These are phyloP conservation scores for Vaccinium myrtillus DNA, from an alignment of 148 eudicot genomes.

Conservation along the genomic window DNA sequence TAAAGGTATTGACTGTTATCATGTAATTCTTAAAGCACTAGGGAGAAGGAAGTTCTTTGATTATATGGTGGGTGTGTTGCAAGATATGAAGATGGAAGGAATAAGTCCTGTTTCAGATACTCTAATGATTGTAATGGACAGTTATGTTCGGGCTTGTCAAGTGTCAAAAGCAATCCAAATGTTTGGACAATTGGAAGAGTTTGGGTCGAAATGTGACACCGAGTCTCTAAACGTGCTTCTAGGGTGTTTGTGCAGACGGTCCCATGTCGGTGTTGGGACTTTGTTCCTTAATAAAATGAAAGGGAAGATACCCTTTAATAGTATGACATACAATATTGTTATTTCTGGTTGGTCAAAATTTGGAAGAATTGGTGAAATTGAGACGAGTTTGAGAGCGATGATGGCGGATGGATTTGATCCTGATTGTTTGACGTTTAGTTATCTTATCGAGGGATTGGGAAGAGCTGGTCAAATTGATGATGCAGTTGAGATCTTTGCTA, in stretches of 20 bases:
- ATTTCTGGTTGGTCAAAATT: conserved; percentile 75
- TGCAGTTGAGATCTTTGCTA: conserved; percentile 59
- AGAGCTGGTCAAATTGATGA: conserved; percentile 68
- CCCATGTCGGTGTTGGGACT: conserved; percentile 58
- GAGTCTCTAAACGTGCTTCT: conserved; percentile 63
- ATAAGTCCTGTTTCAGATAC: conserved; percentile 44
- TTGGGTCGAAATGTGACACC: conserved; percentile 50
- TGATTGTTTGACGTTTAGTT: conserved; percentile 62
- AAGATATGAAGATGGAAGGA: conserved; percentile 51
- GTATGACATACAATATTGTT: conserved; percentile 48
- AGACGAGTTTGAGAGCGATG: conserved; percentile 63
- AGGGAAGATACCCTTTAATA: conserved; percentile 47
- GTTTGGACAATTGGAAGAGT: conserved; percentile 52
- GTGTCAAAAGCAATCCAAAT: conserved; percentile 61
- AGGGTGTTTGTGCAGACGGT: conserved; percentile 57
- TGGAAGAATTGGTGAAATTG: conserved; percentile 70
- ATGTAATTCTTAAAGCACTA: conserved; percentile 61
- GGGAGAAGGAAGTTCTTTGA: conserved; percentile 78
- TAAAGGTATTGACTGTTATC: conserved; percentile 42
- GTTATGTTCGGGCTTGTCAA: conserved; percentile 48
- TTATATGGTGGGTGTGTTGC: conserved; percentile 49
- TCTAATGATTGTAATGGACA: conserved; percentile 63
- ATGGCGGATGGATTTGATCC: conserved; percentile 67
- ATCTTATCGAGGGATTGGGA: conserved; percentile 75
- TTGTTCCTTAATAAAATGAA: conserved; percentile 55